phyloP scores from a whole-genome alignment of 352 stramenopile species.

The Globisporangium iwayamae region DNA sequence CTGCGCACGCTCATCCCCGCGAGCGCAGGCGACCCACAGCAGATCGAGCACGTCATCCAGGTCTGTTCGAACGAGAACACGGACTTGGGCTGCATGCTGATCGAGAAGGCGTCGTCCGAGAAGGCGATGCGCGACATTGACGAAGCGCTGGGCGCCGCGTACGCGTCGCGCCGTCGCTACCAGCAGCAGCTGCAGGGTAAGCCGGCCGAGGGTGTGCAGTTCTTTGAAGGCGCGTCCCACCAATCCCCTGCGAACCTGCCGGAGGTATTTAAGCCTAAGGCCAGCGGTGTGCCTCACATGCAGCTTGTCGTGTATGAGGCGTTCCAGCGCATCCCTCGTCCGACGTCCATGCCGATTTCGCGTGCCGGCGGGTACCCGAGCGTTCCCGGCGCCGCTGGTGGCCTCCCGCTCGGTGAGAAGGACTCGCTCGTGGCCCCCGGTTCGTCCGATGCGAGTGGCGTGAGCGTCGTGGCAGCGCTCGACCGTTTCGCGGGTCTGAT shows the following conservation, averaged over 20 bases:
- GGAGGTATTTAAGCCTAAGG: slow-evolving; percentile 93
- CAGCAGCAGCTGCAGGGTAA: slow-evolving; percentile 89
- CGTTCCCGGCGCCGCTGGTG: slow-evolving; percentile 26
- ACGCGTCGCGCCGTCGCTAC: slow-evolving; percentile 80
- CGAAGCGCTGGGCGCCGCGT: slow-evolving; percentile 87
- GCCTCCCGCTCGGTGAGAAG: slow-evolving; percentile 33
- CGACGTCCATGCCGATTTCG: slow-evolving; percentile 84
- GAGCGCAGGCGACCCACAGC: slow-evolving; percentile 81
- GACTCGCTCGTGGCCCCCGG: slow-evolving; percentile 13
- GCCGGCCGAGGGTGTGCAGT: slow-evolving; percentile 52
- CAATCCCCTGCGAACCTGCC: slow-evolving; percentile 83
- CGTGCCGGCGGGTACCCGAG: slow-evolving; percentile 34
- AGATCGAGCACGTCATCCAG: slow-evolving; percentile 97
- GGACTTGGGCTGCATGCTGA: slow-evolving; percentile 98
- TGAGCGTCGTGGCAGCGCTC: slow-evolving; percentile 66
- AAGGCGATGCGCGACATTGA: slow-evolving; percentile 98
- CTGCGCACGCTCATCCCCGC: slow-evolving; percentile 90
- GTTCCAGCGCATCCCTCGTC: slow-evolving; percentile 94
- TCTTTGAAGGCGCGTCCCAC: slow-evolving; percentile 70
- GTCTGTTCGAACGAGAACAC: slow-evolving; percentile 98
- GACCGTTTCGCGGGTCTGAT: slow-evolving; percentile 82
- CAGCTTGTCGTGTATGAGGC: slow-evolving; percentile 98
- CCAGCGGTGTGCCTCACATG: slow-evolving; percentile 87
- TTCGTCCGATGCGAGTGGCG: slow-evolving; percentile 36
- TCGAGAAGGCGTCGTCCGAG: slow-evolving; percentile 99